Percentiles rank a stretch among this genome's conserved stretches.
Evolutionary conservation across 2,329 filamentous ascomycete genomes (phyloP).

Genomic region (Aspergillus ruber): DNA sequence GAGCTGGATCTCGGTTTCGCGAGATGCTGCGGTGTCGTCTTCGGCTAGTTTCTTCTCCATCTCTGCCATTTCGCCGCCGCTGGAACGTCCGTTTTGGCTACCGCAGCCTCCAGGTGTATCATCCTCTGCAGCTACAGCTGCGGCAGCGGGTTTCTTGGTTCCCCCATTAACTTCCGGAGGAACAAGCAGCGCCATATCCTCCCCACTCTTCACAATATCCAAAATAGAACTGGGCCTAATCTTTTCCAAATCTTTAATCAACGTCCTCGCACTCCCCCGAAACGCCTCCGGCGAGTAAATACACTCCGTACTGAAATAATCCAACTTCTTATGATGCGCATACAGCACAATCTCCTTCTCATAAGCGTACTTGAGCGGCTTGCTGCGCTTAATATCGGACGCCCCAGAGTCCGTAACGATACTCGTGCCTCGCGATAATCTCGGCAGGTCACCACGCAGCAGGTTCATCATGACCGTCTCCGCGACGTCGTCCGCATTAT

Average conservation of each 20-base stretch:
- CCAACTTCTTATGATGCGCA: constrained; percentile 90
- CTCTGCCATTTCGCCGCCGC: constrained; percentile 70
- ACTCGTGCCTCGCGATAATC: constrained; percentile 79
- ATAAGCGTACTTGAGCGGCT: constrained; percentile 96
- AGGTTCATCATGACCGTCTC: constrained; percentile 98
- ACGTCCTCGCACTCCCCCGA: constrained; percentile 76
- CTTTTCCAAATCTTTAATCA: constrained; percentile 93
- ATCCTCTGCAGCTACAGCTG: constrained; percentile 41
- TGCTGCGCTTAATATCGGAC: constrained; percentile 91
- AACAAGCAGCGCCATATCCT: constrained; percentile 90
- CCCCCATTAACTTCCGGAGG: constrained; percentile 48
- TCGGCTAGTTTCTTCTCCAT: constrained; percentile 69
- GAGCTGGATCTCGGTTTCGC: constrained; percentile 61
- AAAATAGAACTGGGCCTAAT: constrained; percentile 90
- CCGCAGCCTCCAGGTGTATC: constrained; percentile 64
- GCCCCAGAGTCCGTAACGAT: constrained; percentile 73
- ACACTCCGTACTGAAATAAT: constrained; percentile 98
- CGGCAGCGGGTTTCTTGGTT: constrained; percentile 7
- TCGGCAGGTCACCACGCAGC: constrained; percentile 78
- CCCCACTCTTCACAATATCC: constrained; percentile 88
- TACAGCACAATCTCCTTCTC: constrained; percentile 99
- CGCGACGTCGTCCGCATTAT: constrained; percentile 95
- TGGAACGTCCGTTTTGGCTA: constrained; percentile 58
- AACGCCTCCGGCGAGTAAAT: constrained; percentile 98
- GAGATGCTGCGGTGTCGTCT: constrained; percentile 54